Evolutionary conservation across 2,329 filamentous ascomycete genomes (phyloP), one percentile per base, ranked within the genome.

Genomic region (Chrysoporthe cubensis): DNA sequence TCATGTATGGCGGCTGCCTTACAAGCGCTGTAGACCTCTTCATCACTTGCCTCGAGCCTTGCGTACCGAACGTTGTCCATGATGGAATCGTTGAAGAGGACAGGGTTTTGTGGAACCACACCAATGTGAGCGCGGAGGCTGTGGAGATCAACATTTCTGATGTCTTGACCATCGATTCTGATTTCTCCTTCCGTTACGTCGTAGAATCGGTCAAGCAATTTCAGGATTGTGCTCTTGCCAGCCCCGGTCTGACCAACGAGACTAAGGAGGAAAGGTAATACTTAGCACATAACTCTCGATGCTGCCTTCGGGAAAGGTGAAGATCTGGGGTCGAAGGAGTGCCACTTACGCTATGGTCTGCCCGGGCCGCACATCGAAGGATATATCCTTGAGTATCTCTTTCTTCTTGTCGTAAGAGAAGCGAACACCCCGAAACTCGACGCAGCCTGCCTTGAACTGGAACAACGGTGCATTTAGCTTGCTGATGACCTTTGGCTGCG

Each of bases 401-500:
- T 87, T 87, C 73, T 86, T 84, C 71, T 84, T 84, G 75, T 88
- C 85, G 73, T 89, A 89, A 50, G 83, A 85, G 72, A 89, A 89
- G 72, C 76, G 80, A 65, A 89, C 85, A 37, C 82, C 73, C 26
- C 85, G 78, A 70, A 89, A 89, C 26, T 84, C 79, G 44, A 89
- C 84, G 58, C 83, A 78, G 1, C 86, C 87, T 2, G 81, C 80
- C n/a, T 78, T 78, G 40, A 86, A 83, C 67, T 82, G 80, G 66
- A 89, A 73, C 0, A 83, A 80, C 2, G 78, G 78, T 0, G 86
- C 85, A 37, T 80, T 78, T 43, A 83, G 82, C 70, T 83, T 84
- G 74, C 83, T 87, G 63, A 83, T 75, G 21, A 89, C 80, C 0
- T 82, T 84, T n/a, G 86, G 82, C 68, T 87, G 83, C 26, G 82